Evolutionary conservation across 257 asterid species (phyloP), one percentile per base, ranked within the genome.

Genomic region (Nicotiana undulata): DNA sequence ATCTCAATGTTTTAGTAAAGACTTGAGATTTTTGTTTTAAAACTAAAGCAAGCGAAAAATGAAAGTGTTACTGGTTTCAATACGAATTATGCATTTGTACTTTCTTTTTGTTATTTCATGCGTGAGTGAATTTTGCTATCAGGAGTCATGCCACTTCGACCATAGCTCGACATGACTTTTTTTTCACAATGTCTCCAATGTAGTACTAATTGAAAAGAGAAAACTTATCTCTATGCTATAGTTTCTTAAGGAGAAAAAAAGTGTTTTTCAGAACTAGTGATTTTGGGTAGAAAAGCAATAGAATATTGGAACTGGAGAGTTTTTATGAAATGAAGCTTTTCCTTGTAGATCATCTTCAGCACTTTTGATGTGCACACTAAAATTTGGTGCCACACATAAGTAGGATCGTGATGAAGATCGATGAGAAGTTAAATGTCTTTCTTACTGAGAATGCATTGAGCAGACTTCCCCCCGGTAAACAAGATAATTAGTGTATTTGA

Each of bases 371-470:
- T 8, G 9, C 49, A 74, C 79, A 15, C 44, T 49, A 24, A 46
- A 70, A 49, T 74, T 74, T 74, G 24, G 0, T 74, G 22, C 52
- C n/a, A n/a, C 76, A 72, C 91, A 89, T 93, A 89, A 87, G 91
- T 84, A 68, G 75, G 91, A 84, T 18, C 75, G 12, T 37, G 4
- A 18, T 77, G 97, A 93, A 85, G n/a, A n/a, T n/a, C n/a, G 99
- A 95, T 79, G 92, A 95, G 89, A 89, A 90, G 89, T 90, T 95
- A 16, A 89, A 97, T 51, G 91, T 89, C 24, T 93, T 88, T 85
- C 85, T 92, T 83, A 88, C 93, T 79, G 98, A 95, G 87, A 95
- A 93, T 87, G 98, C 98, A 60, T 79, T 95, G 29, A 85, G 86
- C 79, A 89, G 79, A 87, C 89, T 90, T 81, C 97, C 97, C 13